Percentiles rank a stretch among this genome's conserved stretches.
Conservation (phyloP, 1,284 basidiomycete species). For the Sanghuangporus baumii region DNA sequence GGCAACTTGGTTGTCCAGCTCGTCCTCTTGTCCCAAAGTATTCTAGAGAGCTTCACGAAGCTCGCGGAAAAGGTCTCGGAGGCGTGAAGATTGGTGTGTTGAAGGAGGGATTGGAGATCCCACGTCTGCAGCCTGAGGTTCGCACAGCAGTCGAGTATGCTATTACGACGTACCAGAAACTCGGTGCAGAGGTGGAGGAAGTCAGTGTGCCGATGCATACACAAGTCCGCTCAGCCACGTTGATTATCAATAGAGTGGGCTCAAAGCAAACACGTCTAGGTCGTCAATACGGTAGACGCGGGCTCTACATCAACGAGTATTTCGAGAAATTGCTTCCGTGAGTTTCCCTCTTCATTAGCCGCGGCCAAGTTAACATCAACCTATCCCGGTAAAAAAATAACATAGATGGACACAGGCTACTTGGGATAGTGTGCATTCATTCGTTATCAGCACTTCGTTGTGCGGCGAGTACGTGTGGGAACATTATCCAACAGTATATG, state of each 20-base stretch:
- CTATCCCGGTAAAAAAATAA: background rate
- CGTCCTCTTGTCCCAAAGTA: conserved; percentile 36
- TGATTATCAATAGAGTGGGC: conserved; percentile 23
- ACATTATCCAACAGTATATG: conserved; percentile 29
- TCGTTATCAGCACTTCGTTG: conserved; percentile 16
- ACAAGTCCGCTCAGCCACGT: conserved; percentile 23
- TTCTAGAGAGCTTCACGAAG: conserved; percentile 23
- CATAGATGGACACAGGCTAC: conserved; percentile 32
- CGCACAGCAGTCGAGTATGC: conserved; percentile 30
- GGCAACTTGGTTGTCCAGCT: conserved; percentile 39
- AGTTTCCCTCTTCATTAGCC: background rate
- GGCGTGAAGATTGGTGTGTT: conserved; percentile 38
- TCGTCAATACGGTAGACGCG: conserved; percentile 27
- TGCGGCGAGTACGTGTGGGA: conserved; percentile 25
- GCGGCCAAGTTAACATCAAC: background rate
- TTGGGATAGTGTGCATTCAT: conserved; percentile 29
- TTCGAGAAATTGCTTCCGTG: conserved; percentile 31
- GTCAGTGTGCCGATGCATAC: conserved; percentile 33
- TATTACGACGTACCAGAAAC: conserved; percentile 28
- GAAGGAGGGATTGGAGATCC: conserved; percentile 34
- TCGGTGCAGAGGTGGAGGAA: conserved; percentile 37
- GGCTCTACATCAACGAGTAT: conserved; percentile 35
- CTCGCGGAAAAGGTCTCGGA: conserved; percentile 25
- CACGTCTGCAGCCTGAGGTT: conserved; percentile 31
- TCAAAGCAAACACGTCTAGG: conserved; percentile 23